These are phyloP conservation scores for Byssoonygena ceratinophila DNA, from an alignment of 2,329 filamentous ascomycete genomes.

Conservation along the genomic window DNA sequence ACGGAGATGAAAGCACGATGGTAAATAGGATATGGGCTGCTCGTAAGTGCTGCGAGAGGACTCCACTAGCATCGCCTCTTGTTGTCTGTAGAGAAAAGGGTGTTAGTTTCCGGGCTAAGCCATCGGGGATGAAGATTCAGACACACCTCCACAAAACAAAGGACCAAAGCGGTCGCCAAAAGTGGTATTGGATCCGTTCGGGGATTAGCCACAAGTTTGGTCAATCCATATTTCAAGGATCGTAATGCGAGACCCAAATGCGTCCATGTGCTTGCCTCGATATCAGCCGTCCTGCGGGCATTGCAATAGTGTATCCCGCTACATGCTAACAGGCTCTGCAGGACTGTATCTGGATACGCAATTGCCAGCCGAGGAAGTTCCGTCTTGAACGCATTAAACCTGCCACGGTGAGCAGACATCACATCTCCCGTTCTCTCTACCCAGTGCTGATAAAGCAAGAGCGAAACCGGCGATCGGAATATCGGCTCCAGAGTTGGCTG, in stretches of 20 bases:
- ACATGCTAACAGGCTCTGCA: slow-evolving; percentile 10
- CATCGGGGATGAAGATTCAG: background rate
- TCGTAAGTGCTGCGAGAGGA: slow-evolving; percentile 13
- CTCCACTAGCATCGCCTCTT: slow-evolving; percentile 7
- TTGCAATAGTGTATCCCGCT: slow-evolving; percentile 14
- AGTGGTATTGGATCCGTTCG: slow-evolving; percentile 10
- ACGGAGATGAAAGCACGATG: slow-evolving; percentile 4
- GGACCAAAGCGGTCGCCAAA: slow-evolving; percentile 11
- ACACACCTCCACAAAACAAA: slow-evolving; percentile 13
- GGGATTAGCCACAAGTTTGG: slow-evolving; percentile 7
- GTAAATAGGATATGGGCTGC: slow-evolving; percentile 12
- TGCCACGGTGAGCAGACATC: slow-evolving; percentile 12
- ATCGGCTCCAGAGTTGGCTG: slow-evolving; percentile 10
- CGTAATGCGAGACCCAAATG: slow-evolving; percentile 12
- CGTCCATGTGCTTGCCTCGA: slow-evolving; percentile 10
- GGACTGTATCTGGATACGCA: slow-evolving; percentile 12
- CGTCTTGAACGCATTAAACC: slow-evolving; percentile 13
- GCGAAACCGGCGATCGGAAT: slow-evolving; percentile 9
- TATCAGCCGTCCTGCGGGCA: background rate
- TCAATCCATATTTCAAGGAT: slow-evolving; percentile 12
- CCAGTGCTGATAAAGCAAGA: slow-evolving; percentile 13
- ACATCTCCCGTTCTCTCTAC: slow-evolving; percentile 13
- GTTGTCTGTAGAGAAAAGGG: slow-evolving; percentile 4
- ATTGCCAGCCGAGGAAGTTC: slow-evolving; percentile 11
- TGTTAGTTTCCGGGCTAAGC: background rate